Evolutionary conservation across 23 red algal species (phyloP).

Genomic region (Agarophyton chilense): DNA sequence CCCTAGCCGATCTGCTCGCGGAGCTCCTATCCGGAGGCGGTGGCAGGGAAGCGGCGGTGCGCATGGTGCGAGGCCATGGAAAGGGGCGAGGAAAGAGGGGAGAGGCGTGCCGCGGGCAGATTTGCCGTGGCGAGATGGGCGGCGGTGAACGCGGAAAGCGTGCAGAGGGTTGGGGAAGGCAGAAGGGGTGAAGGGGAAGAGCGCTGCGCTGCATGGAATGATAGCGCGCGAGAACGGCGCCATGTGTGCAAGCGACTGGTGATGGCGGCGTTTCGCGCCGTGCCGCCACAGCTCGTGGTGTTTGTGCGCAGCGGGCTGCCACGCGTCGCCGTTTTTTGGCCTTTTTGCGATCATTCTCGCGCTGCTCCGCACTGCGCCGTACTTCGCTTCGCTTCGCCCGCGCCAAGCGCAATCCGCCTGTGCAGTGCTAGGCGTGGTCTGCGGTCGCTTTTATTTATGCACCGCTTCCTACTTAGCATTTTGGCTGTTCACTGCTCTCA

Average conservation of each 20-base stretch:
- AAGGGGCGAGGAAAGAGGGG: slow-evolving; percentile 18
- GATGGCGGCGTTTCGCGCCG: background rate
- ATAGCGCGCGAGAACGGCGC: background rate
- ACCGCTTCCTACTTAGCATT: too few relatives aligned
- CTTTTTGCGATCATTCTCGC: too few relatives aligned
- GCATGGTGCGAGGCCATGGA: slow-evolving; percentile 28
- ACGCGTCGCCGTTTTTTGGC: slow-evolving; percentile 4
- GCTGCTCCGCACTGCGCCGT: too few relatives aligned
- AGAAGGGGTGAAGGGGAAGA: background rate
- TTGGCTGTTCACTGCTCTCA: too few relatives aligned
- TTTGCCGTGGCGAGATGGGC: slow-evolving; percentile 18
- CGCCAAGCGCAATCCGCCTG: too few relatives aligned
- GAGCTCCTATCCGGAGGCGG: slow-evolving; percentile 82
- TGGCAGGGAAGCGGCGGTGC: slow-evolving; percentile 53
- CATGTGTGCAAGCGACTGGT: background rate
- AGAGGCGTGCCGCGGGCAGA: slow-evolving; percentile 16
- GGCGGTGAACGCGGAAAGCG: slow-evolving; percentile 14
- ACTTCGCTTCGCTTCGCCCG: too few relatives aligned
- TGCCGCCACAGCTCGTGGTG: too few relatives aligned
- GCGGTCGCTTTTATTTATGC: too few relatives aligned
- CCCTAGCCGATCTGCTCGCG: slow-evolving; percentile 88
- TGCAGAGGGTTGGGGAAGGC: background rate
- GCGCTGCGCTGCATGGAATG: background rate
- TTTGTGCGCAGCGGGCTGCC: slow-evolving; percentile 2
- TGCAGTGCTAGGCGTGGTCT: too few relatives aligned